These are phyloP conservation scores for Chaetomium globosum DNA, from an alignment of 2,329 filamentous ascomycete species.

Conservation along the genomic window DNA sequence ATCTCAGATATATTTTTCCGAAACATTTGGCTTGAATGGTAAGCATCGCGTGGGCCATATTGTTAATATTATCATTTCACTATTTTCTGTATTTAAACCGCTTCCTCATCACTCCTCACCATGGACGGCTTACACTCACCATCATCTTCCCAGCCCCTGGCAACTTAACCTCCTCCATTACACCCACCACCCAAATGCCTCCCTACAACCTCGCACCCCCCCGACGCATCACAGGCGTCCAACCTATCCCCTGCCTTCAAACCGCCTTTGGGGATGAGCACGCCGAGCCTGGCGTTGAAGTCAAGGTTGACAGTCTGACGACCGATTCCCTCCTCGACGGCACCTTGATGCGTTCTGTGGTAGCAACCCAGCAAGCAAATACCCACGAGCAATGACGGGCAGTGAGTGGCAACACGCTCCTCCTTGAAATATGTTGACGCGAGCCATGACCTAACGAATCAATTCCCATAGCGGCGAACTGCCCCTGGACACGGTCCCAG, in stretches of 20 bases:
- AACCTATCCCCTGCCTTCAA: constrained; percentile 13
- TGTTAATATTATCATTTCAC: neutral
- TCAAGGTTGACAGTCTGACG: constrained; percentile 10
- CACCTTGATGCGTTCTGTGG: constrained; percentile 15
- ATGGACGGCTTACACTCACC: neutral
- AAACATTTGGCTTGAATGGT: neutral
- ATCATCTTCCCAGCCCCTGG: neutral
- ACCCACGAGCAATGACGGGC: constrained; percentile 16
- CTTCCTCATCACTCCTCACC: neutral
- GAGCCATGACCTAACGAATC: neutral
- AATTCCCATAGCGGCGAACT: constrained; percentile 7
- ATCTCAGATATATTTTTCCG: neutral
- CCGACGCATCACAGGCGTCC: constrained; percentile 16
- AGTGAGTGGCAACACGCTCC: neutral
- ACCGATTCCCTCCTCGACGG: constrained; percentile 10
- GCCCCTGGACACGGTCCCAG: constrained; percentile 14
- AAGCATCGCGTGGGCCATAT: neutral
- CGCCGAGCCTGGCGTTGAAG: constrained; percentile 16
- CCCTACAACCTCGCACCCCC: constrained; percentile 15
- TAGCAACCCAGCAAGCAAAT: constrained; percentile 19
- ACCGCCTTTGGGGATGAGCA: neutral
- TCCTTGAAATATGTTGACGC: neutral
- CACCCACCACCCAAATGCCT: constrained; percentile 2
- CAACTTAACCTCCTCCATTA: neutral
- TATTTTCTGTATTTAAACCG: neutral